Percentiles rank a stretch among this genome's conserved stretches.
These are phyloP conservation scores for Stramenopiles sp. DNA, from an alignment of 352 stramenopile species.

Conservation along the genomic window DNA sequence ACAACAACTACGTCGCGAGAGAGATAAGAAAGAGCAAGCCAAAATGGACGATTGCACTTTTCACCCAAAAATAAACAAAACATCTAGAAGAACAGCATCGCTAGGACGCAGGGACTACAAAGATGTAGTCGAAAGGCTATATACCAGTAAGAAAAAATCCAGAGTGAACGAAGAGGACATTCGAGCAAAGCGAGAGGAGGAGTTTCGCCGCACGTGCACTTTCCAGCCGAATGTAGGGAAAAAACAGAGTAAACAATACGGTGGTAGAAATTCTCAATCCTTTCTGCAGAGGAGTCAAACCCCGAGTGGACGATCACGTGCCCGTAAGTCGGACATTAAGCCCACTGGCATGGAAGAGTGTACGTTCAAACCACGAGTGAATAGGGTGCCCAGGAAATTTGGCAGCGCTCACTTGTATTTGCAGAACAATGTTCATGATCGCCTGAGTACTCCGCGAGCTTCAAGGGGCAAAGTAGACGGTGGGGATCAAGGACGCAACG, in stretches of 20 bases:
- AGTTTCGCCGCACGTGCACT: not conserved
- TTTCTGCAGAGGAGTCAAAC: not conserved
- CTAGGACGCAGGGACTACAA: slow-evolving; percentile 2
- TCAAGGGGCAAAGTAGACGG: not conserved
- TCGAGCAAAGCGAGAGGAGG: slow-evolving; percentile 11
- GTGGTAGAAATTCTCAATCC: not conserved
- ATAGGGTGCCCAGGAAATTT: slow-evolving; percentile 45
- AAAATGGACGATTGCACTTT: slow-evolving; percentile 25
- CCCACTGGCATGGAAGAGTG: slow-evolving; percentile 15
- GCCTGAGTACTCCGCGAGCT: slow-evolving; percentile 40
- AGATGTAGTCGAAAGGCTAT: slow-evolving; percentile 9
- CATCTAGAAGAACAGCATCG: not conserved
- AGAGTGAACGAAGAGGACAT: slow-evolving; percentile 6
- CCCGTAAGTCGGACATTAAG: slow-evolving; percentile 12
- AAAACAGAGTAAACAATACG: not conserved
- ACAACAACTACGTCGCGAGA: slow-evolving; percentile 15
- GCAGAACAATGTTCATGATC: slow-evolving; percentile 57
- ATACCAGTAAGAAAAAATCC: not conserved
- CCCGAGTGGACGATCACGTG: not conserved
- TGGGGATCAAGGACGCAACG: slow-evolving; percentile 4
- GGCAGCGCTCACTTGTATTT: slow-evolving; percentile 52
- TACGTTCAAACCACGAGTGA: slow-evolving; percentile 30
- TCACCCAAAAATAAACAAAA: slow-evolving; percentile 16
- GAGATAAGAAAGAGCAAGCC: slow-evolving; percentile 18
- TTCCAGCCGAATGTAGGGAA: not conserved